A percentile compares a stretch with the other conserved stretches of the same genome.
phyloP scores from a whole-genome alignment of 306 rosid genomes.

The Pachyrhizus erosus region DNA sequence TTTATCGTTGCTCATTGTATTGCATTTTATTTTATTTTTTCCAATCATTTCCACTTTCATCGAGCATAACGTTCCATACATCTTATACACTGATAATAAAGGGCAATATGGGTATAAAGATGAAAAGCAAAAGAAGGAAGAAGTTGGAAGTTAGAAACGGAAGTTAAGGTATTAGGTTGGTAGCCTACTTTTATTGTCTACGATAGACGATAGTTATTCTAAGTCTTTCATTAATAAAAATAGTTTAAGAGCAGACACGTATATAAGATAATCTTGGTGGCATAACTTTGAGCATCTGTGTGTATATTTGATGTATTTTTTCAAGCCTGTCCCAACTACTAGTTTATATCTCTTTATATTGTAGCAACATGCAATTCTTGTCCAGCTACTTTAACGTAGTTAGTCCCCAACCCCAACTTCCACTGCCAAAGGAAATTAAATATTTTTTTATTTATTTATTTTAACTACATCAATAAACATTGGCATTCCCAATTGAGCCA shows the following conservation, averaged over 20 bases:
- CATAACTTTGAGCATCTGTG: slow-evolving; percentile 11
- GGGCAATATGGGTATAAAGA: slow-evolving; percentile 4
- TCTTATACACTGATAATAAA: background rate
- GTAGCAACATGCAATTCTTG: background rate
- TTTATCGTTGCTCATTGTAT: no score
- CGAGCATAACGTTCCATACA: no score
- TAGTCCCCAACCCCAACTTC: slow-evolving; percentile 48
- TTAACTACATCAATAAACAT: no score
- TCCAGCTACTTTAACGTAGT: slow-evolving; percentile 21
- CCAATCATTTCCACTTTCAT: no score
- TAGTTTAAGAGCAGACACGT: slow-evolving; percentile 35
- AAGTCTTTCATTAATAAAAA: slow-evolving; percentile 12
- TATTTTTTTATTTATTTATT: no score
- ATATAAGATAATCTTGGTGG: slow-evolving; percentile 21
- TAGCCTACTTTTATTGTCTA: slow-evolving; percentile 64
- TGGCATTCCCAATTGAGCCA: no score
- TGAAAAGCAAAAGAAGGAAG: slow-evolving; percentile 40
- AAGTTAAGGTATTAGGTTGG: slow-evolving; percentile 67
- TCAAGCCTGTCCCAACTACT: slow-evolving; percentile 67
- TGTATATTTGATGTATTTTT: background rate
- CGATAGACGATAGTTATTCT: no score
- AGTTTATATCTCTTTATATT: slow-evolving; percentile 18
- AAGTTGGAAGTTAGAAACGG: slow-evolving; percentile 53
- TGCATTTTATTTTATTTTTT: no score
- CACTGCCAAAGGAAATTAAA: background rate